phyloP scores from a whole-genome alignment of 2,329 filamentous ascomycete genomes.

The Fusarium acutatum region DNA sequence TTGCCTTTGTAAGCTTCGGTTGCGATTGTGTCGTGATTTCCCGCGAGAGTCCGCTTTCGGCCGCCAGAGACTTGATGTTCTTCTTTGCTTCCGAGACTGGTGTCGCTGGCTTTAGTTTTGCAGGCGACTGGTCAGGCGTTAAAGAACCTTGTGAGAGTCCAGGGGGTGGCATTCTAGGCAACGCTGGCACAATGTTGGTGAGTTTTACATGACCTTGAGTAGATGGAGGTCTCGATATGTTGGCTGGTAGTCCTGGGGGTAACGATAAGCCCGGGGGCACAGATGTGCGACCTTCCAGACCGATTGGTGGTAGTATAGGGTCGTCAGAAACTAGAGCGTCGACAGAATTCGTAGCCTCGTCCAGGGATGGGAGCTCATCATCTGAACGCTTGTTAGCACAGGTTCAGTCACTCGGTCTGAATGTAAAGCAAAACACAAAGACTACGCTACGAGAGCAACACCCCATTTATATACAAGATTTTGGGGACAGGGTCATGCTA shows the following conservation, averaged over 20 bases:
- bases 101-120: constrained; percentile 39
- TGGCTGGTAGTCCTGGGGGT: constrained; percentile 31
- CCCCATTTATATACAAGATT: constrained; percentile 55
- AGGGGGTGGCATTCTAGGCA: constrained; percentile 39
- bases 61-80: constrained; percentile 55
- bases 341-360: constrained; percentile 70
- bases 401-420: constrained; percentile 30
- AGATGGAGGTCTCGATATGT: constrained; percentile 33
- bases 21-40: constrained; percentile 54
- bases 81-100: constrained; percentile 51
- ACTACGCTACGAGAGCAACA: constrained; percentile 45
- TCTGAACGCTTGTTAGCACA: constrained; percentile 63
- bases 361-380: constrained; percentile 68
- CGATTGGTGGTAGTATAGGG: constrained; percentile 22
- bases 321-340: constrained; percentile 75
- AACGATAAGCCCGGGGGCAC: constrained; percentile 45
- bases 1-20: constrained; percentile 27
- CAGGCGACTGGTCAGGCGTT: constrained; percentile 48
- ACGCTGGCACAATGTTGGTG: constrained; percentile 37
- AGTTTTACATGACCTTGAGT: constrained; percentile 29
- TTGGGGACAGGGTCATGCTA: constrained; percentile 56
- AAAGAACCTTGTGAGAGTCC: constrained; percentile 38
- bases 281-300: constrained; percentile 30
- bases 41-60: constrained; percentile 57
- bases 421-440: constrained; percentile 36